Conservation (phyloP, 169 alveolate genomes). For the Amoebophrya sp. region DNA sequence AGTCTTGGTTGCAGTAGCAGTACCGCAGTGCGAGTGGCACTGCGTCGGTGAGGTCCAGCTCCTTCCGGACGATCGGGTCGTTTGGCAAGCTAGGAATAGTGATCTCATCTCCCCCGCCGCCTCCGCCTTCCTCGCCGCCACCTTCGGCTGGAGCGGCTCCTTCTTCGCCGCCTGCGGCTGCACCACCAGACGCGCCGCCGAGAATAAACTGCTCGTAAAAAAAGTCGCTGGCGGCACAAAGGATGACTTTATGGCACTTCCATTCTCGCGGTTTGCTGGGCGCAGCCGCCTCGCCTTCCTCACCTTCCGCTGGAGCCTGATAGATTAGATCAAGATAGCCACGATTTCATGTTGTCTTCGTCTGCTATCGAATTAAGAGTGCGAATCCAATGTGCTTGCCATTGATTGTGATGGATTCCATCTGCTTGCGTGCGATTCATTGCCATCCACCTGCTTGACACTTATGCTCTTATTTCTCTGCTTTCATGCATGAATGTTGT, state of each 20-base stretch:
- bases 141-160: background rate
- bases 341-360: too few relatives aligned
- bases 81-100: background rate
- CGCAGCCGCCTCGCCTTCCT: background rate
- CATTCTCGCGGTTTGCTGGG: background rate
- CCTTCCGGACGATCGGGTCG: background rate
- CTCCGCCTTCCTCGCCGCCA: background rate
- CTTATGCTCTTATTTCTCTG: background rate
- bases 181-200: background rate
- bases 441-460: too few relatives aligned
- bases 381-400: background rate
- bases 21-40: background rate
- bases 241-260: background rate
- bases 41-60: background rate
- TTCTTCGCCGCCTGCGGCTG: background rate
- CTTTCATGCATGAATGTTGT: background rate
- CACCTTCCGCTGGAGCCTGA: background rate
- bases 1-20: conserved; percentile 5
- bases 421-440: background rate
- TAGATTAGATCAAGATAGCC: background rate
- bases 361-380: background rate
- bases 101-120: background rate
- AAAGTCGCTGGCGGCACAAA: background rate
- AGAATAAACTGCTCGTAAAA: background rate
- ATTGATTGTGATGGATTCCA: background rate